Percentiles rank a stretch among this genome's conserved stretches.
Conservation (phyloP, 108 stramenopile species). For the Cyclotella choctawhatcheeana region DNA sequence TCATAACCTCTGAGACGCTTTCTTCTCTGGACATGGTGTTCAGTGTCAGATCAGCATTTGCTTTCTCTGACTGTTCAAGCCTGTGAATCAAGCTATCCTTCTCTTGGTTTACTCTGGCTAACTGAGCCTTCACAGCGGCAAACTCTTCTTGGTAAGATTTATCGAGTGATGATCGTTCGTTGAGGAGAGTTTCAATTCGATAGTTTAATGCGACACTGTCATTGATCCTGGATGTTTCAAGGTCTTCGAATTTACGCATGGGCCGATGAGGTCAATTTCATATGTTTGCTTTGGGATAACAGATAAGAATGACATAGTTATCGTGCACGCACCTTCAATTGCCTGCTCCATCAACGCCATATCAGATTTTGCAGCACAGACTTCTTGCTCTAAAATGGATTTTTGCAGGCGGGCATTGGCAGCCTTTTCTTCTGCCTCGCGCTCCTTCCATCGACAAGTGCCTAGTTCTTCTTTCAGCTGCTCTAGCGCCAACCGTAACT, state of each 20-base stretch:
- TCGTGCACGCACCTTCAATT: slow-evolving; percentile 56
- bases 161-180: slow-evolving; percentile 62
- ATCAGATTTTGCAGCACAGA: slow-evolving; percentile 71
- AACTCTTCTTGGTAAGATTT: slow-evolving; percentile 63
- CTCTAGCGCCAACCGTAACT: slow-evolving; percentile 62
- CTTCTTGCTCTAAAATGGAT: slow-evolving; percentile 76
- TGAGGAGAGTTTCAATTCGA: slow-evolving; percentile 70
- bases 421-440: slow-evolving; percentile 63
- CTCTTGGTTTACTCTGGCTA: slow-evolving; percentile 65
- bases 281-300: too few relatives aligned
- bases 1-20: slow-evolving; percentile 58
- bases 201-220: slow-evolving; percentile 70
- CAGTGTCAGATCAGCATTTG: slow-evolving; percentile 64
- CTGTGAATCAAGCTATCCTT: slow-evolving; percentile 69
- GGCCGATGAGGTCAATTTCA: too few relatives aligned
- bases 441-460: slow-evolving; percentile 62
- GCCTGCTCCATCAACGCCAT: slow-evolving; percentile 69
- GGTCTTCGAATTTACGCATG: slow-evolving; percentile 48
- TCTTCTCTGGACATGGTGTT: slow-evolving; percentile 31
- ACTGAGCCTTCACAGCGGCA: slow-evolving; percentile 64
- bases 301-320: not conserved
- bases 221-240: slow-evolving; percentile 64
- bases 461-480: slow-evolving; percentile 70
- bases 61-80: slow-evolving; percentile 71
- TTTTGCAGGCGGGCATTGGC: slow-evolving; percentile 64